Conservation (phyloP, 2,329 filamentous ascomycete species). For the Verticillium isaacii region DNA sequence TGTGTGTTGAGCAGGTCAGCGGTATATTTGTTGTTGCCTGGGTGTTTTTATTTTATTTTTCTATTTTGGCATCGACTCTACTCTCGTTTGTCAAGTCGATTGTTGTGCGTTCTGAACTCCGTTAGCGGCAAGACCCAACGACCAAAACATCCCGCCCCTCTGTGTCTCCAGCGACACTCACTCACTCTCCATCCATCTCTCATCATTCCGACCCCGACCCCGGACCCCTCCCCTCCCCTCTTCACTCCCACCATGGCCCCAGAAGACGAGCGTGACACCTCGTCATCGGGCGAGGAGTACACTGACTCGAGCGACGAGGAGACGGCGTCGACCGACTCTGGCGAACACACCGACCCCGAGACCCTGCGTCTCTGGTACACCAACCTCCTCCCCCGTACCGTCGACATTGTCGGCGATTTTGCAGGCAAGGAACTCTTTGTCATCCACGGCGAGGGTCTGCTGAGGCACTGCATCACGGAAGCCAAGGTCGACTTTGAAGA, state of each 20-base stretch:
- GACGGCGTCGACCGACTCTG: neutral
- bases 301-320: neutral
- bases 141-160: neutral
- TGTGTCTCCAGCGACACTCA: neutral
- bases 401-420: conserved; percentile 72
- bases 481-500: conserved; percentile 57
- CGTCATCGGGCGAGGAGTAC: neutral
- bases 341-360: conserved; percentile 1
- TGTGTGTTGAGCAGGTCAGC: neutral
- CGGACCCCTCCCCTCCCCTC: neutral
- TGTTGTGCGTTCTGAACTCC: neutral
- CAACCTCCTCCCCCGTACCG: conserved; percentile 18
- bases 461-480: conserved; percentile 59
- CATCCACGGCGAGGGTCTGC: conserved; percentile 69
- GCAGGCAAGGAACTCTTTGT: conserved; percentile 69
- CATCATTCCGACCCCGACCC: neutral
- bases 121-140: neutral
- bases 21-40: too few species aligned
- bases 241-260: neutral
- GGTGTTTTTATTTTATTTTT: too few species aligned
- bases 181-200: neutral
- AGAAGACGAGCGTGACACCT: neutral
- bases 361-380: neutral
- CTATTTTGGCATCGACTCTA: neutral
- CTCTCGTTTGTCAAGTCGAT: neutral